Conservation (phyloP, 1,284 basidiomycete genomes). For the Ustilago shanxiensis region DNA sequence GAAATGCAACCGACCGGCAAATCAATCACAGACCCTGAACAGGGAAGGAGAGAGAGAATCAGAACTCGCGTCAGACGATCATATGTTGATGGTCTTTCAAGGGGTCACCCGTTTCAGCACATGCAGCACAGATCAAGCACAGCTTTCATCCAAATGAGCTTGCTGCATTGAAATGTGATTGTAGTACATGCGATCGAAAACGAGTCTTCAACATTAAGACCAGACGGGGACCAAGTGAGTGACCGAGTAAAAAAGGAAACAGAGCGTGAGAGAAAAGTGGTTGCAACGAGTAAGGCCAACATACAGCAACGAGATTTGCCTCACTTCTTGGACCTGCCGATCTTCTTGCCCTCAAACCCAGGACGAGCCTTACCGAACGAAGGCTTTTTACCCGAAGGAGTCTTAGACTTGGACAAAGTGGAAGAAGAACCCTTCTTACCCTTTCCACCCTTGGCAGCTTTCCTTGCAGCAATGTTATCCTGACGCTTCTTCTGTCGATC, state of each 20-base stretch:
- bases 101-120: too few relatives aligned
- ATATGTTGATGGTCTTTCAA: too few relatives aligned
- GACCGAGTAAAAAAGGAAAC: neutral
- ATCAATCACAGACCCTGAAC: conserved; percentile 1
- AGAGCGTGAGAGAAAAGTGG: neutral
- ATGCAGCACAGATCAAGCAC: neutral
- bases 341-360: conserved; percentile 63
- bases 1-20: neutral
- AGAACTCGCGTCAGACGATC: neutral
- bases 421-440: conserved; percentile 42
- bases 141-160: neutral
- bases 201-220: neutral
- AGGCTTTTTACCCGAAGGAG: conserved; percentile 38
- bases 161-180: conserved; percentile 12
- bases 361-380: conserved; percentile 57
- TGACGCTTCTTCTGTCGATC: conserved; percentile 64
- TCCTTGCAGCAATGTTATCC: conserved; percentile 63
- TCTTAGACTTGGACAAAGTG: conserved; percentile 40
- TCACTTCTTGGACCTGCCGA: conserved; percentile 47
- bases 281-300: neutral
- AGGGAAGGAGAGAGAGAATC: neutral
- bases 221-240: neutral
- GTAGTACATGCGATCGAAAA: conserved; percentile 9
- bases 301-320: neutral
- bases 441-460: conserved; percentile 52